Conservation (phyloP, 2,329 filamentous ascomycete species). For the Neonectria neomacrospora region DNA sequence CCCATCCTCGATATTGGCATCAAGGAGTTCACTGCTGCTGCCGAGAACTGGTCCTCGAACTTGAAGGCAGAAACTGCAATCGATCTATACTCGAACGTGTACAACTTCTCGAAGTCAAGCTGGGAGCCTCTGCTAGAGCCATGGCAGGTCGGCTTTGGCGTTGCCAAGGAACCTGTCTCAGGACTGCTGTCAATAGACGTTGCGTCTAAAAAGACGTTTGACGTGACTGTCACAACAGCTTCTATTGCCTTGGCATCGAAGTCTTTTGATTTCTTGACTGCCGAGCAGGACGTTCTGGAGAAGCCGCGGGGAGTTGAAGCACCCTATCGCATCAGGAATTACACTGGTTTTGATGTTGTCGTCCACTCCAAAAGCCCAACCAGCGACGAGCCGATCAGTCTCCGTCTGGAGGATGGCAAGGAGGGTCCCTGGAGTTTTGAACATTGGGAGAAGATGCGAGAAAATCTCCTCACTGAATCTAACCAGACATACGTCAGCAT, state of each 20-base stretch:
- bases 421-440: slow-evolving; percentile 97
- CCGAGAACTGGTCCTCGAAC: slow-evolving; percentile 90
- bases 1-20: slow-evolving; percentile 94
- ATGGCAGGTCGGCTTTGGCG: slow-evolving; percentile 92
- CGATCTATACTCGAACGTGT: slow-evolving; percentile 94
- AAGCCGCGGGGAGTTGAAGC: slow-evolving; percentile 93
- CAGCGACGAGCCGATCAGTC: slow-evolving; percentile 74
- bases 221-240: slow-evolving; percentile 91
- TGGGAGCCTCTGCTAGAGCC: slow-evolving; percentile 98
- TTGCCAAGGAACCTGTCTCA: slow-evolving; percentile 80
- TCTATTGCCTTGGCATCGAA: slow-evolving; percentile 94
- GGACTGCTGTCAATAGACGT: slow-evolving; percentile 85
- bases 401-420: slow-evolving; percentile 86
- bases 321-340: slow-evolving; percentile 92
- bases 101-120: slow-evolving; percentile 98
- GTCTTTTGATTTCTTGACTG: slow-evolving; percentile 88
- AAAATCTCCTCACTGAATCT: slow-evolving; percentile 87
- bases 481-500: slow-evolving; percentile 83
- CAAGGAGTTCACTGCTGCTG: slow-evolving; percentile 85
- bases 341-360: slow-evolving; percentile 91
- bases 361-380: slow-evolving; percentile 80
- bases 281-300: slow-evolving; percentile 86
- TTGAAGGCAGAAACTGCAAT: slow-evolving; percentile 90
- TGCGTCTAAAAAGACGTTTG: slow-evolving; percentile 88
- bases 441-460: slow-evolving; percentile 94